Base-by-base conservation (phyloP, 2,329 filamentous ascomycete genomes). In the Paradendryphiella salina region DNA sequence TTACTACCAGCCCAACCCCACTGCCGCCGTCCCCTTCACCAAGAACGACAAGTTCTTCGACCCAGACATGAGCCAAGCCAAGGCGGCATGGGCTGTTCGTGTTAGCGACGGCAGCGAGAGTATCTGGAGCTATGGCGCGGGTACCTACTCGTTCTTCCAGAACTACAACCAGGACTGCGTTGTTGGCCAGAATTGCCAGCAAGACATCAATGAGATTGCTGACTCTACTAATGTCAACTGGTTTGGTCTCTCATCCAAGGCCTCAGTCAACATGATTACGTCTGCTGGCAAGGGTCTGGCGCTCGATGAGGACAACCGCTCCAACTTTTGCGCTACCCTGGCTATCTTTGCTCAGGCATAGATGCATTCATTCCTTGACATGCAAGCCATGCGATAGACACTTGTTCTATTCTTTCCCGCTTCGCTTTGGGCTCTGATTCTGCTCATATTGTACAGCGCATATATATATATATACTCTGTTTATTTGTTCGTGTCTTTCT, bases 1-100 rank as follows among this genome's bases (percentile, higher is more conserved):
- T 0, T 90, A 90, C 73, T 88, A 82, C 72, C 86, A 89, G 69
- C 83, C 85, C 18, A 83, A 81, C 64, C 86, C 86, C 0, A 74
- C 73, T 37, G 82, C 85, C 0, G 77, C 79, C 0, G 73, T 74
- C 6, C 86, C 84, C 0, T 88, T 87, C 72, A 72, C 65, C 42
- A 66, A 67, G 59, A 75, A 79, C 63, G 51, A 65, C 51, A 63
- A 69, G 49, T 77, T 71, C 64, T 70, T 73, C 54, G 77, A 79
- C 57, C 74, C 74, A 3, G 71, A 72, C 48, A 79, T 79, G 65
- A 63, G 59, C 55, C 32, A 61, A 47, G 45, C 65, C 64, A 72
- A 75, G 52, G 73, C 77, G 35, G 71, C 77, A 9, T 79, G 77
- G 77, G 77, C 76, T 29, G 69, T 79, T 8, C 74, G 77, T 46